Evolutionary conservation across 1,139 yeast genomes (phyloP).

Genomic region (Tardiomyces blankii): DNA sequence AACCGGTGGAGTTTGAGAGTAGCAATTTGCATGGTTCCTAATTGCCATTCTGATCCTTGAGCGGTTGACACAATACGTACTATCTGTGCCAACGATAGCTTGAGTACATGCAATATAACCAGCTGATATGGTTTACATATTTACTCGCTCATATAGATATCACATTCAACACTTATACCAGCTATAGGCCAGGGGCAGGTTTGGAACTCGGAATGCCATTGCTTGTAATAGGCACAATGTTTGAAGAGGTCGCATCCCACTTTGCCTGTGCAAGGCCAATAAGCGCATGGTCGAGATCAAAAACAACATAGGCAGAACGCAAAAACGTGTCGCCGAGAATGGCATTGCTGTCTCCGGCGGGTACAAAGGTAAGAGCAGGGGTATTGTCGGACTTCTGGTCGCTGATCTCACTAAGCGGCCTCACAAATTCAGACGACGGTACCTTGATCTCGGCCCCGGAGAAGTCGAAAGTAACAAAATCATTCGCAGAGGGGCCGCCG

Average conservation of each 20-base stretch:
- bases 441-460: constrained; percentile 30
- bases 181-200: not conserved
- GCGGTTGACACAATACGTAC: too few species aligned
- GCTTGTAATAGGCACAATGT: constrained; percentile 10
- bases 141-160: too few species aligned
- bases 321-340: constrained; percentile 68
- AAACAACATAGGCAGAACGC: constrained; percentile 63
- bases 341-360: not conserved
- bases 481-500: not conserved
- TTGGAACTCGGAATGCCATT: constrained; percentile 19
- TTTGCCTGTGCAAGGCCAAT: constrained; percentile 54
- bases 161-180: too few species aligned
- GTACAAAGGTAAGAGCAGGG: not conserved
- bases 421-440: constrained; percentile 28
- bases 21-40: too few species aligned
- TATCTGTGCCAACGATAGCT: too few species aligned
- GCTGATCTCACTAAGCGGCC: constrained; percentile 10
- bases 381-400: not conserved
- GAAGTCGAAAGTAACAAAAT: constrained; percentile 25
- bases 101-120: too few species aligned
- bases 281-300: constrained; percentile 51
- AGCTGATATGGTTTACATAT: too few species aligned
- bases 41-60: too few species aligned
- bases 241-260: constrained; percentile 13
- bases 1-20: too few species aligned